phyloP scores from a whole-genome alignment of 1,284 basidiomycete genomes.

The Naganishia sp. region DNA sequence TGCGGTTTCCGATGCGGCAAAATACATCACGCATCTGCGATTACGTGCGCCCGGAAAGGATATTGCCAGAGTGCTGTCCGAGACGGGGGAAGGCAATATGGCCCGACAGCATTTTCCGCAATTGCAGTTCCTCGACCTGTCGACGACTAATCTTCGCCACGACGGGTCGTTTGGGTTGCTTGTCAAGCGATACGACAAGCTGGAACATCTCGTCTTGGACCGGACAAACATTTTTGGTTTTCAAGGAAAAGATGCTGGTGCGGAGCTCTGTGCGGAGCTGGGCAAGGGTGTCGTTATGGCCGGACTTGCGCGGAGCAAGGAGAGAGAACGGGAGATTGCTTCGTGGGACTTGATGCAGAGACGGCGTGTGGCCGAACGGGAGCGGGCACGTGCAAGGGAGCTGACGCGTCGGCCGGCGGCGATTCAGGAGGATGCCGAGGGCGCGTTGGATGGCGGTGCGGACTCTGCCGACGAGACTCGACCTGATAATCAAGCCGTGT shows the following conservation, averaged over 20 bases:
- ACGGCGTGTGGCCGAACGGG: constrained; percentile 39
- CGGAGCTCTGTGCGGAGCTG: constrained; percentile 47
- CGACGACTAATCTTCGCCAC: constrained; percentile 54
- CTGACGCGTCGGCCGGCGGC: constrained; percentile 17
- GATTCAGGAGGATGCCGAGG: constrained; percentile 29
- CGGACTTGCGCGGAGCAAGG: constrained; percentile 49
- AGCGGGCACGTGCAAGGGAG: constrained; percentile 29
- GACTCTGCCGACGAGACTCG: constrained; percentile 28
- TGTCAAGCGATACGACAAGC: constrained; percentile 40
- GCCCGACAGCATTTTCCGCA: constrained; percentile 43
- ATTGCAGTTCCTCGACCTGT: constrained; percentile 53
- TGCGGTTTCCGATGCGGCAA: constrained; percentile 46
- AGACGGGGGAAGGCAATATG: constrained; percentile 22
- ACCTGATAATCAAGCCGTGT: neutral
- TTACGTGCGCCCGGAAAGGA: constrained; percentile 52
- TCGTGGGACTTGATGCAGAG: constrained; percentile 48
- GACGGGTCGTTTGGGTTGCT: constrained; percentile 48
- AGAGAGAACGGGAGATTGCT: constrained; percentile 48
- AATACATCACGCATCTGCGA: constrained; percentile 50
- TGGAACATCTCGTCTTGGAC: constrained; percentile 54
- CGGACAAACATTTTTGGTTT: constrained; percentile 55
- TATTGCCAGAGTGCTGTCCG: constrained; percentile 47
- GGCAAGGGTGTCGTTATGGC: constrained; percentile 44
- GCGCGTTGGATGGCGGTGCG: constrained; percentile 6
- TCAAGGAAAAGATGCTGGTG: constrained; percentile 47